Percentiles rank a stretch among this genome's conserved stretches.
These are phyloP conservation scores for Oidiodendron maius DNA, from an alignment of 495 filamentous ascomycete genomes.

Conservation along the genomic window DNA sequence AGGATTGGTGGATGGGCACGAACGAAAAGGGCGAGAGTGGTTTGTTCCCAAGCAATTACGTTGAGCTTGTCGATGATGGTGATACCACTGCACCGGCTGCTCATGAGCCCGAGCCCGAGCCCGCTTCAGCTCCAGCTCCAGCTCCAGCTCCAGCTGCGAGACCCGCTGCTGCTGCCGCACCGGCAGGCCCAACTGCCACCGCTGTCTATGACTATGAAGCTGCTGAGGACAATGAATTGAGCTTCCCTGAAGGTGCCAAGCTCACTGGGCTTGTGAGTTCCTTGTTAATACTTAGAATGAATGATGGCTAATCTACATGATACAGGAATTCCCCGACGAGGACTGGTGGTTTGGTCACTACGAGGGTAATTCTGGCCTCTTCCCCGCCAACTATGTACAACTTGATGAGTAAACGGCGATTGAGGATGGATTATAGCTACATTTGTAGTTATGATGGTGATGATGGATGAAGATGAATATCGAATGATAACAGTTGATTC, in stretches of 20 bases:
- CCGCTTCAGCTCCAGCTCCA: slow-evolving; percentile 25
- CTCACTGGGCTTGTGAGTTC: slow-evolving; percentile 46
- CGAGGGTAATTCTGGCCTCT: slow-evolving; percentile 73
- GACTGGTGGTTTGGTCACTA: slow-evolving; percentile 97
- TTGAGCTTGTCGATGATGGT: slow-evolving; percentile 64
- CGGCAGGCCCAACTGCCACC: slow-evolving; percentile 58
- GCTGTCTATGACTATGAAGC: slow-evolving; percentile 97
- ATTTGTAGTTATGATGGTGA: not conserved
- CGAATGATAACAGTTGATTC: not conserved
- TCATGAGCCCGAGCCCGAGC: slow-evolving; percentile 16
- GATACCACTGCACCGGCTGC: slow-evolving; percentile 23
- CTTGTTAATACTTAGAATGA: not conserved
- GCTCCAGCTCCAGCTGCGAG: slow-evolving; percentile 13
- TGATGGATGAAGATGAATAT: not conserved
- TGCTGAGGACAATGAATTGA: slow-evolving; percentile 93
- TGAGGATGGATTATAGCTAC: no score
- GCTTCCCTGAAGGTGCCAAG: slow-evolving; percentile 82
- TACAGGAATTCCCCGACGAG: slow-evolving; percentile 92
- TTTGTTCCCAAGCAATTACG: slow-evolving; percentile 95
- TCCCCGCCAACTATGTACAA: slow-evolving; percentile 81
- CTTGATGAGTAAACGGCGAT: slow-evolving; percentile 52
- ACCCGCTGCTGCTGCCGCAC: slow-evolving; percentile 30
- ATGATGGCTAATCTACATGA: slow-evolving; percentile 15
- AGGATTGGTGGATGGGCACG: slow-evolving; percentile 95
- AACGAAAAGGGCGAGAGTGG: slow-evolving; percentile 77